Conservation (phyloP, 495 filamentous ascomycete genomes). For the Cercophora samala region DNA sequence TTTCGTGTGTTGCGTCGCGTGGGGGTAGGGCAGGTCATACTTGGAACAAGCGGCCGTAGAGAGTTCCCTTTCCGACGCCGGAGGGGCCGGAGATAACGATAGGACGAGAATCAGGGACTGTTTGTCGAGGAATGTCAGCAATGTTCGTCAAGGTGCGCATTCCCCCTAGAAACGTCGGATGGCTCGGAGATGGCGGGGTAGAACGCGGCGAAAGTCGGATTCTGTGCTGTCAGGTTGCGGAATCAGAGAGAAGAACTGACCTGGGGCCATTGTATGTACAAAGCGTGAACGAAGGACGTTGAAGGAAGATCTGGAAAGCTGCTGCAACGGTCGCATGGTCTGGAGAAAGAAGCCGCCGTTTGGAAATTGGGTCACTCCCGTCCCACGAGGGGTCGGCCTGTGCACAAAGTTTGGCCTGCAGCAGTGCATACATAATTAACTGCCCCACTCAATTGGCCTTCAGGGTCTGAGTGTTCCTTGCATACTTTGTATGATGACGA, state of each 20-base stretch:
- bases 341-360: constrained; percentile 2
- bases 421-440: no score
- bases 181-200: neutral
- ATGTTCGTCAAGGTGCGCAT: constrained; percentile 4
- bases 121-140: constrained; percentile 1
- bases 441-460: neutral
- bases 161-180: neutral
- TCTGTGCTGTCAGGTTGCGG: neutral
- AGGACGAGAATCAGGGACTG: constrained; percentile 47
- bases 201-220: neutral
- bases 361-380: constrained; percentile 1
- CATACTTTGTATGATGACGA: neutral
- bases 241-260: constrained; percentile 31
- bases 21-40: constrained; percentile 9
- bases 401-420: neutral
- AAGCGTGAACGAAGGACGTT: constrained; percentile 20
- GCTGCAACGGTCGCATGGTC: constrained; percentile 17
- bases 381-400: neutral
- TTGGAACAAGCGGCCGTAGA: constrained; percentile 66
- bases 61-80: constrained; percentile 84
- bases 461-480: neutral
- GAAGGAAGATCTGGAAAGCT: constrained; percentile 10
- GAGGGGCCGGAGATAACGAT: constrained; percentile 85
- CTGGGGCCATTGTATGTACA: constrained; percentile 43
- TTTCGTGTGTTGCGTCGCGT: neutral